Base-by-base conservation (phyloP, 176 grass and related monocot species). In the Microstegium vimineum region DNA sequence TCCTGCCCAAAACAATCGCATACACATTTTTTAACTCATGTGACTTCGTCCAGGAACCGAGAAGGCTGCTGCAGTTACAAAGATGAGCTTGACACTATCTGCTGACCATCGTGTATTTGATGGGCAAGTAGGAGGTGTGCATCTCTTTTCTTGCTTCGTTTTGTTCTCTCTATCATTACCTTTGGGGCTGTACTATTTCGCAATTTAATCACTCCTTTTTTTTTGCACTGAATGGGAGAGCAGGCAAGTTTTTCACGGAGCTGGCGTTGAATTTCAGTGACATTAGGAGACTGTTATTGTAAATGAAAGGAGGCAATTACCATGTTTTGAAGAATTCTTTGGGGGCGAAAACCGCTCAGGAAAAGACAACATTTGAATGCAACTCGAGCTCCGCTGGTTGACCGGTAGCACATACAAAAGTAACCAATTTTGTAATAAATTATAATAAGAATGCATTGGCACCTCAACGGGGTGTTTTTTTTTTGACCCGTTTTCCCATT, bases 21-120 rank as follows among this genome's bases (percentile, higher is more conserved):
- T 28, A 35, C 49, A 62, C 83, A 69, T 66, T 60, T 69, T 88
- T 28, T 46, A 46, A 77, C 60, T 17, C 32, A 47, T 69, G 22
- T 62, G 73, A 36, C 57, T 37, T 73, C 82, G 79, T 90, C 6
- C 77, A 99, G 96, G 96, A 87, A 89, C 62, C 26, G 93, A 94
- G 77, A 95, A 84, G 83, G 82, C 89, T 78, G 80, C 79, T 42
- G 82, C 76, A 77, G 70, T 94, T 81, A 95, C 92, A 66, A 95
- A 95, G 83, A 99, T 99, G 93, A 94, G 82, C 68, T 77, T 99
- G 62, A 95, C 87, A 5, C 82, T 99, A 34, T 99, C 96, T 67
- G 96, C 96, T 66, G 96, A 99, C 52, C 96, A 99, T 66, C 92
- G 93, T 25, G 83, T 99, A 22, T 95, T 91, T 90, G 93, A 95